Evolutionary conservation across 1,284 basidiomycete species (phyloP), one percentile per base, ranked within the genome.

Genomic region (Thelephora terrestris): DNA sequence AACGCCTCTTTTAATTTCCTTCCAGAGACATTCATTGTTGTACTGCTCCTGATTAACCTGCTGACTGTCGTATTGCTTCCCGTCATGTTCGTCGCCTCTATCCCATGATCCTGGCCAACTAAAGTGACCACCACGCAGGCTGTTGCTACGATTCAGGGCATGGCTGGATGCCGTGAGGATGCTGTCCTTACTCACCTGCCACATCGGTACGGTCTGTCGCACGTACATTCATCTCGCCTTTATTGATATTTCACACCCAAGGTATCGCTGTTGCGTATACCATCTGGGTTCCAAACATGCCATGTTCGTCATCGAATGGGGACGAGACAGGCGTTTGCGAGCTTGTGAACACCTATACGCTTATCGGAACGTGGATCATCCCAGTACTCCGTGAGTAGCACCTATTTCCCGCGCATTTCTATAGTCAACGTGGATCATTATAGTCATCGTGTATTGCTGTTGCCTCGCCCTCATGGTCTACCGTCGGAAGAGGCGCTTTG

Each of bases 141-240:
- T 79, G 7, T 53, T 79, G n/a, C 58, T 70, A 7, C 53, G 66
- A 47, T 83, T 81, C 52, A 68, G 75, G 42, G 57, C 67, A 7
- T 81, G 75, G 75, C 62, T 81, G 16, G 81, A 83, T 56, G 70
- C 65, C 4, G 77, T 75, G 16, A 69, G 79, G 21, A 58, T 77
- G 29, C 47, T 73, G 7, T 67, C 78, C 47, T 59, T 81, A 17
- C 54, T 78, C 6, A 43, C 73, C 14, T 56, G 63, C 17, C 80
- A 83, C 48, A 62, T 71, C n/a, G 74, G 76, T 76, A 47, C 10
- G 66, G 57, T n/a, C 38, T 10, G 7, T 43, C 14, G 21, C 29
- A 7, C 5, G 29, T 20, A 7, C 29, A 20, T 27, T 21, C 1
- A 10, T 21, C n/a, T 20, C 35, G 21, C 45, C 18, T 17, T 37